phyloP scores from a whole-genome alignment of 2,329 filamentous ascomycete genomes.

The Myriosclerotinia duriaeana region DNA sequence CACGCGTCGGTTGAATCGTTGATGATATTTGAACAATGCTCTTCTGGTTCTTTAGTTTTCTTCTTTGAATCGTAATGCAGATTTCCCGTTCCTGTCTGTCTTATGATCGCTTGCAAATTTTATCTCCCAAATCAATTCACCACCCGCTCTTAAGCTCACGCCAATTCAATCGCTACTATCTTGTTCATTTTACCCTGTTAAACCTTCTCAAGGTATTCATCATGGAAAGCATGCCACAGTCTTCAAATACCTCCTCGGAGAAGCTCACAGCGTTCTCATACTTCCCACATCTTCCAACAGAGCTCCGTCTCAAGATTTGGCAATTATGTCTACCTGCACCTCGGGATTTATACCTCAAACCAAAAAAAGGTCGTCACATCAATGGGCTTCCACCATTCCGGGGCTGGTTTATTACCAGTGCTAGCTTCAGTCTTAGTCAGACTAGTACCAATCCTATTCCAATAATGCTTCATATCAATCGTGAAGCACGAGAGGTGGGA shows the following conservation, averaged over 20 bases:
- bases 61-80: no score
- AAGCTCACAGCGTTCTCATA: slow-evolving; percentile 25
- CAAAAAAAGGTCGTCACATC: not conserved
- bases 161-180: not conserved
- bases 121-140: no score
- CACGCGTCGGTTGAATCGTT: no score
- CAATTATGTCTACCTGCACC: not conserved
- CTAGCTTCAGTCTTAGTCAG: not conserved
- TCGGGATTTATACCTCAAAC: not conserved
- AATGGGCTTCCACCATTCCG: not conserved
- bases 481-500: slow-evolving; percentile 30
- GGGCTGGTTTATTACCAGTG: not conserved
- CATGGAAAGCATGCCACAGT: not conserved
- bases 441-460: slow-evolving; percentile 26
- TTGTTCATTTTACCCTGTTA: no score
- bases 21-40: no score
- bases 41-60: no score
- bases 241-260: not conserved
- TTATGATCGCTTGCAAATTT: no score
- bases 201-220: not conserved
- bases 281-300: slow-evolving; percentile 31
- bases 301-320: slow-evolving; percentile 36
- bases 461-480: slow-evolving; percentile 28
- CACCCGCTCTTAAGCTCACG: not conserved
- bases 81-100: no score